Percentiles rank a stretch among this genome's conserved stretches.
phyloP scores from a whole-genome alignment of 805 yeast species.

The Starmerella sirachaensis region DNA sequence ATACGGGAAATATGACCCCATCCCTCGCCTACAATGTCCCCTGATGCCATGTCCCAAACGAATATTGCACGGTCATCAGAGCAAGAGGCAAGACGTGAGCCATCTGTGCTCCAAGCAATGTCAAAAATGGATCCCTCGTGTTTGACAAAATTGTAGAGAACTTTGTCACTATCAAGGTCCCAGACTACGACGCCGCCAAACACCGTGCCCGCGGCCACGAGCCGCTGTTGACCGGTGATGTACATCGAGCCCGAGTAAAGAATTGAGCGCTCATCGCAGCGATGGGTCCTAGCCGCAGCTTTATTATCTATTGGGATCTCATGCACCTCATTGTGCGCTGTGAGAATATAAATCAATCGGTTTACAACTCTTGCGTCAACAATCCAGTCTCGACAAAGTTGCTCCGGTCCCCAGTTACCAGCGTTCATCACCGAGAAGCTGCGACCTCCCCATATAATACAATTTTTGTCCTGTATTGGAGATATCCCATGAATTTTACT shows the following conservation, averaged over 20 bases:
- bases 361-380: constrained; percentile 43
- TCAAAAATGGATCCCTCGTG: constrained; percentile 92
- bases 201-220: constrained; percentile 84
- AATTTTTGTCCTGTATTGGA: constrained; percentile 9
- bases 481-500: constrained; percentile 75
- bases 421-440: constrained; percentile 22
- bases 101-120: constrained; percentile 48
- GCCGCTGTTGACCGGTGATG: constrained; percentile 32
- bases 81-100: constrained; percentile 56
- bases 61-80: constrained; percentile 89
- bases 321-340: constrained; percentile 67
- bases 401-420: constrained; percentile 11
- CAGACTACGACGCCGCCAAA: constrained; percentile 78
- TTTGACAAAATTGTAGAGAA: constrained; percentile 47
- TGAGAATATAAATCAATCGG: constrained; percentile 41
- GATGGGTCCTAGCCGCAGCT: constrained; percentile 27
- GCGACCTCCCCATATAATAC: constrained; percentile 60
- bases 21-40: constrained; percentile 56
- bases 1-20: constrained; percentile 97
- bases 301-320: constrained; percentile 27
- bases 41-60: constrained; percentile 52
- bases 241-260: constrained; percentile 75
- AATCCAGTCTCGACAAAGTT: constrained; percentile 66
- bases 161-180: constrained; percentile 34
- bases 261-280: constrained; percentile 64